Base-by-base conservation (phyloP, 1,284 basidiomycete genomes). In the Papiliotrema fonsecae region DNA sequence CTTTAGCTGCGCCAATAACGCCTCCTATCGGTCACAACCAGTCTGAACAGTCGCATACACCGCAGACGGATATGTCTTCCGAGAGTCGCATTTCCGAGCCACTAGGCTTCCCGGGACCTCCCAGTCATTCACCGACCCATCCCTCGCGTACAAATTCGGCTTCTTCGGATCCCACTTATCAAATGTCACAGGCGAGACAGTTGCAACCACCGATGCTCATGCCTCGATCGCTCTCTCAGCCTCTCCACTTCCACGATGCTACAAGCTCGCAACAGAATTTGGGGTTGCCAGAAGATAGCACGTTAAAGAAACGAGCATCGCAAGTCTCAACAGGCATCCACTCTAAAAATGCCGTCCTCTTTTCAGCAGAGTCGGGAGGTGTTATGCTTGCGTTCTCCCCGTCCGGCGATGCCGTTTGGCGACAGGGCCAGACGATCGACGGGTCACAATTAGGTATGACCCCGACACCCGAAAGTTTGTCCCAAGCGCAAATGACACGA, bases 321-420 rank as follows among this genome's bases (percentile, higher is more conserved):
- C 56, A 58, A 35, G 54, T 55, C 7, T 51, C 56, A 7, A 47
- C 60, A 14, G 59, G 57, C n/a, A 51, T 55, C 5, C 69, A 69
- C 43, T 67, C 65, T 1, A 53, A 52, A 24, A 68, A 69, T 46
- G 56, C 51, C n/a, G 65, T 54, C 0, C 50, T 71, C 3, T 48
- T 67, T 6, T 53, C 51, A 0, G 69, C 67, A 1, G 67, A 69
- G 42, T 55, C 53, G 0, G 67, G 69, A 0, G 65, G 64, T 6
- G 64, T 64, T 58, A 64, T 65, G 60, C 42, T 65, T 14, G 60
- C 57, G 13, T 63, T 59, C 45, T 62, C 61, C 6, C 58, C 61
- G 9, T 48, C 41, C 5, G 60, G 57, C 9, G 53, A 57, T 18
- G 60, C 57, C 4, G 47, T 49, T 1, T 63, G 46, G 37, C 42